Evolutionary conservation across 495 filamentous ascomycete species (phyloP).

Genomic region (Xylaria intraflava): DNA sequence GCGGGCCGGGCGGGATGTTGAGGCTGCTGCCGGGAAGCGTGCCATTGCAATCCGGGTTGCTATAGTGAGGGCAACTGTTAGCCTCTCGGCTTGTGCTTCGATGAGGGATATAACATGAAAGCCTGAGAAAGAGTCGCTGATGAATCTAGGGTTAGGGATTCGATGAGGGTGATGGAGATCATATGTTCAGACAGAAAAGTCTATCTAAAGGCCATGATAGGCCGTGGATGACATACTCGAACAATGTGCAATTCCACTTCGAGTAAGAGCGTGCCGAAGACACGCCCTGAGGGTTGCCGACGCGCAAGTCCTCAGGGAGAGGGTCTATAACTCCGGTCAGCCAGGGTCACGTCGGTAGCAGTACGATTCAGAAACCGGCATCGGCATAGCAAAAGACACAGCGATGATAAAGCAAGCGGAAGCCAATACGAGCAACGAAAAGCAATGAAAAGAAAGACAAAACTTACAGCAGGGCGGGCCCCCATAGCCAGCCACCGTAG

Average conservation of each 20-base stretch:
- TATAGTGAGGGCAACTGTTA: neutral
- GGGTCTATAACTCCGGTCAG: neutral
- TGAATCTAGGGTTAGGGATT: neutral
- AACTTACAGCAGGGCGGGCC: slow-evolving; percentile 20
- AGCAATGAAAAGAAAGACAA: neutral
- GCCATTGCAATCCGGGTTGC: slow-evolving; percentile 11
- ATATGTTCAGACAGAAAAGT: no score
- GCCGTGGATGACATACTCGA: slow-evolving; percentile 8
- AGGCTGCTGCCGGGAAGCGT: slow-evolving; percentile 9
- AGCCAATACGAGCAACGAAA: neutral
- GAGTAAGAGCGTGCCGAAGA: slow-evolving; percentile 15
- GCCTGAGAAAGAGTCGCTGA: no score
- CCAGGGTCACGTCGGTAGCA: no score
- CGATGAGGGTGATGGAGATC: no score
- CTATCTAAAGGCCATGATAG: no score
- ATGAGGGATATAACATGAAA: no score
- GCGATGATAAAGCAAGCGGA: no score
- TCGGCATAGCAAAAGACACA: no score
- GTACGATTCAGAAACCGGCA: no score
- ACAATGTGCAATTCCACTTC: slow-evolving; percentile 18
- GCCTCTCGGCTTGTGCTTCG: no score
- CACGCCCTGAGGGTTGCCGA: slow-evolving; percentile 15
- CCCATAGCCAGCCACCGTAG: slow-evolving; percentile 8
- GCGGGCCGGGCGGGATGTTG: slow-evolving; percentile 8
- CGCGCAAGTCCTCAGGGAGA: slow-evolving; percentile 15